Evolutionary conservation across 106 monocot genomes (phyloP).

Genomic region (Iris macrosiphon): DNA sequence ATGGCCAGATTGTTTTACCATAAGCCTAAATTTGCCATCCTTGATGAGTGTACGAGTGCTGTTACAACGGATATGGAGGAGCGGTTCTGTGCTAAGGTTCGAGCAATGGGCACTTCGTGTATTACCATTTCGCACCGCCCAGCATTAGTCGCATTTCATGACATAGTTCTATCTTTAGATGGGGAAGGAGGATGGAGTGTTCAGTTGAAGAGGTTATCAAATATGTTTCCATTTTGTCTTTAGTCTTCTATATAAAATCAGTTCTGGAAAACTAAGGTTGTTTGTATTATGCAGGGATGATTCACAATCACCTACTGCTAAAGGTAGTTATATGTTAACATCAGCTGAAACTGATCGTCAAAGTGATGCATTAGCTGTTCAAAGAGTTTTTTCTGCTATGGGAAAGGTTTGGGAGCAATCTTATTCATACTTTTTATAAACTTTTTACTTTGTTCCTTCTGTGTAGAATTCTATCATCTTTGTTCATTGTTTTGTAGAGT

Average conservation of each 20-base stretch:
- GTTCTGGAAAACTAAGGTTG: background rate
- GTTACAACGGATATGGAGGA: slow-evolving; percentile 99
- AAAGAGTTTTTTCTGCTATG: slow-evolving; percentile 70
- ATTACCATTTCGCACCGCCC: slow-evolving; percentile 99
- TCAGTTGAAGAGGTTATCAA: slow-evolving; percentile 59
- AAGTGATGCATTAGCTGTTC: slow-evolving; percentile 82
- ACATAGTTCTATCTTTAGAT: slow-evolving; percentile 92
- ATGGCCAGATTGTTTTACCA: slow-evolving; percentile 99
- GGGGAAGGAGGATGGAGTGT: slow-evolving; percentile 95
- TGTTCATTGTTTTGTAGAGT: slow-evolving; percentile 29
- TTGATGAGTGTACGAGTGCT: slow-evolving; percentile 99
- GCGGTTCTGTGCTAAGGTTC: slow-evolving; percentile 92
- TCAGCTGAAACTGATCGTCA: slow-evolving; percentile 59
- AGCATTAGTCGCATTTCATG: slow-evolving; percentile 96
- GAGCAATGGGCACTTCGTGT: slow-evolving; percentile 95
- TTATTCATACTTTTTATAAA: too few species aligned
- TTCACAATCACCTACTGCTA: slow-evolving; percentile 22
- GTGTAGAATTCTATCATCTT: too few species aligned
- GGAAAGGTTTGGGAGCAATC: slow-evolving; percentile 82
- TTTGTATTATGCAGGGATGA: slow-evolving; percentile 41
- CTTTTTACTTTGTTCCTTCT: too few species aligned
- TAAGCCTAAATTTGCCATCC: slow-evolving; percentile 97
- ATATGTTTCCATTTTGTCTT: background rate
- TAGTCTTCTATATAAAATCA: background rate
- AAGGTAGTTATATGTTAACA: slow-evolving; percentile 24